Conservation (phyloP, 2,329 filamentous ascomycete genomes). For the Fusarium sp. region DNA sequence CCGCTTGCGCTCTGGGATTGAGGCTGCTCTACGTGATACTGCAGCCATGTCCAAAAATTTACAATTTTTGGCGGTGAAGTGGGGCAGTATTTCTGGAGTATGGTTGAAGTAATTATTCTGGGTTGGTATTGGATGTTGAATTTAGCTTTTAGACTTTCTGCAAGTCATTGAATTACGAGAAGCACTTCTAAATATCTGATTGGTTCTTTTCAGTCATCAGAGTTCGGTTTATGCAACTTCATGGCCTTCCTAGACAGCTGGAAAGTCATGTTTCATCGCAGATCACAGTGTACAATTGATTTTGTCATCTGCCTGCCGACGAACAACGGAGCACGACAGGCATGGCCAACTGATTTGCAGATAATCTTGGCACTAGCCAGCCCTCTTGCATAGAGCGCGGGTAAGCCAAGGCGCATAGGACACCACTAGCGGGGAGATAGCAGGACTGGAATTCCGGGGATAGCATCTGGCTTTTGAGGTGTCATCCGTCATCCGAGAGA, state of each 20-base stretch:
- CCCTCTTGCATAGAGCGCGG: background rate
- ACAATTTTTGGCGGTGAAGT: conserved; percentile 46
- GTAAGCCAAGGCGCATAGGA: conserved; percentile 10
- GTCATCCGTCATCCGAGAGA: background rate
- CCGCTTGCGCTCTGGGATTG: conserved; percentile 29
- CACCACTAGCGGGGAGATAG: background rate
- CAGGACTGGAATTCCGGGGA: background rate
- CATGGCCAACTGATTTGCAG: background rate
- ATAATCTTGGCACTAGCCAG: conserved; percentile 1
- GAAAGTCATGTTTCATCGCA: background rate
- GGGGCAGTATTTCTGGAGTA: conserved; percentile 15
- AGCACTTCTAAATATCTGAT: background rate
- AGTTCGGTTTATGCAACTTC: accelerated
- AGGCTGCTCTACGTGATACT: conserved; percentile 32
- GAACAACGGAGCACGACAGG: background rate
- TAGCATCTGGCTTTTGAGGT: background rate
- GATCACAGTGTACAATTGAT: background rate
- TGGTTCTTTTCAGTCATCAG: background rate
- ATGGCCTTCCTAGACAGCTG: background rate
- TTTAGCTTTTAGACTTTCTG: background rate
- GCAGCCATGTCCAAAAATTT: conserved; percentile 38
- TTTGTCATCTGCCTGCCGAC: background rate
- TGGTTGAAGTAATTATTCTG: background rate
- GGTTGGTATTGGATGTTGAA: background rate
- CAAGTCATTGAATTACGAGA: background rate